A percentile compares a stretch with the other conserved stretches of the same genome.
phyloP scores from a whole-genome alignment of 306 rosid genomes.

The Luffa aegyptiaca region DNA sequence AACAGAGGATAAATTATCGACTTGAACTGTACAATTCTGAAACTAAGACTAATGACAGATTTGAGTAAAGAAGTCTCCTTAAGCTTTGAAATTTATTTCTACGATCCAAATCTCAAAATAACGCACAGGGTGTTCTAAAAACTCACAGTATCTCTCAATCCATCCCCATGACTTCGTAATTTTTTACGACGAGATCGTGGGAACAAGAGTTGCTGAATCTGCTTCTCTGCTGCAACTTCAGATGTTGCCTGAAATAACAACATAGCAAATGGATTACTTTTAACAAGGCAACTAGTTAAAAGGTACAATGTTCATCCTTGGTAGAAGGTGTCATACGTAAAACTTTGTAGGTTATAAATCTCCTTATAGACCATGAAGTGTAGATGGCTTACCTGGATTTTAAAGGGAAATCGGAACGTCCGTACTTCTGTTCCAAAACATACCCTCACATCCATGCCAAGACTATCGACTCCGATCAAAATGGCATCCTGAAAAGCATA shows the following conservation, averaged over 20 bases:
- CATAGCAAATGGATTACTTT: not conserved
- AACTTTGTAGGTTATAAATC: not conserved
- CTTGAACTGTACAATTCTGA: slow-evolving; percentile 2
- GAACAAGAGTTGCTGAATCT: slow-evolving; percentile 74
- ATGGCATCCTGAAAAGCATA: slow-evolving; percentile 58
- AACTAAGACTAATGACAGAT: not conserved
- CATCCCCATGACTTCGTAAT: slow-evolving; percentile 27
- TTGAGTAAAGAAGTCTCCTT: not conserved
- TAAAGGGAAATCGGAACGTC: slow-evolving; percentile 84
- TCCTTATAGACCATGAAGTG: not conserved
- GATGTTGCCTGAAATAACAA: slow-evolving; percentile 55
- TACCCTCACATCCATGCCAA: slow-evolving; percentile 85
- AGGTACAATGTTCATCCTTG: not conserved
- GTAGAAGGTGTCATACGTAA: not conserved
- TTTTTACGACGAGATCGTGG: slow-evolving; percentile 63
- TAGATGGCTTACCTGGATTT: slow-evolving; percentile 47
- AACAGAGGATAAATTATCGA: not conserved
- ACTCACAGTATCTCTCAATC: slow-evolving; percentile 17
- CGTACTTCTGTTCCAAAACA: slow-evolving; percentile 55
- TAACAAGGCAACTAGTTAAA: not conserved
- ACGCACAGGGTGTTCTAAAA: not conserved
- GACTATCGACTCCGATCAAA: slow-evolving; percentile 82
- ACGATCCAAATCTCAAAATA: not conserved
- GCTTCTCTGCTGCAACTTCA: slow-evolving; percentile 60
- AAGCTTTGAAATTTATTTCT: not conserved